These are phyloP conservation scores for Oenanthe javanica DNA, from an alignment of 140 eudicot genomes.

Conservation along the genomic window DNA sequence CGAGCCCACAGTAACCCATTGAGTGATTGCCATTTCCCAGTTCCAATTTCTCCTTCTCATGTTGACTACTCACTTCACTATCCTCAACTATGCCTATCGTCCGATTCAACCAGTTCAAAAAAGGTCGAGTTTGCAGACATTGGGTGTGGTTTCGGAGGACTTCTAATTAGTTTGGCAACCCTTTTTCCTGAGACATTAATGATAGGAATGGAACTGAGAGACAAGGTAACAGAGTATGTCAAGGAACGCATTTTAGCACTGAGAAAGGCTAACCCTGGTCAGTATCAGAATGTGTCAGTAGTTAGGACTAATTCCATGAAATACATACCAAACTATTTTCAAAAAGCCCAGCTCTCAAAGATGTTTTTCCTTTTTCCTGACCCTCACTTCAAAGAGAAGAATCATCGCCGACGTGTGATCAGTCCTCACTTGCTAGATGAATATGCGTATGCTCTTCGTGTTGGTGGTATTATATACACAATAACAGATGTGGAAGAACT, in stretches of 20 bases:
- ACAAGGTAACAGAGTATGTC: conserved; percentile 91
- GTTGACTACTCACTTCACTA: conserved; percentile 68
- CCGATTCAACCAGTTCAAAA: conserved; percentile 22
- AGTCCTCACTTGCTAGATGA: conserved; percentile 80
- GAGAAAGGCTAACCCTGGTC: conserved; percentile 61
- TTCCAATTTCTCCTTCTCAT: conserved; percentile 63
- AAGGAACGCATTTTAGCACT: conserved; percentile 74
- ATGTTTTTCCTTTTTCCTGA: conserved; percentile 94
- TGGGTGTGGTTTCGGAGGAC: conserved; percentile 96
- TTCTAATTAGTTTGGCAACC: conserved; percentile 69
- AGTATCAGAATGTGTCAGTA: conserved; percentile 72
- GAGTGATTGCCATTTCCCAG: conserved; percentile 95
- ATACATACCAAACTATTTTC: conserved; percentile 83
- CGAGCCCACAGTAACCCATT: conserved; percentile 95
- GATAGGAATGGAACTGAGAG: conserved; percentile 95
- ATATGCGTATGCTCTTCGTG: conserved; percentile 67
- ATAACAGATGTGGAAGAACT: conserved; percentile 97
- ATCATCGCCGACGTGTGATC: conserved; percentile 86
- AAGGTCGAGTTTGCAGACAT: conserved; percentile 84
- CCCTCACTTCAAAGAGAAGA: conserved; percentile 93
- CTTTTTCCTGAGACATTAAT: conserved; percentile 70
- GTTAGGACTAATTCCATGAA: conserved; percentile 95
- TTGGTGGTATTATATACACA: conserved; percentile 86
- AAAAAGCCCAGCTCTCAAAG: conserved; percentile 76
- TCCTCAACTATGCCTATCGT: conserved; percentile 47